A percentile compares a stretch with the other conserved stretches of the same genome.
Evolutionary conservation across 176 grass and related monocot genomes (phyloP).

Genomic region (Lolium rigidum): DNA sequence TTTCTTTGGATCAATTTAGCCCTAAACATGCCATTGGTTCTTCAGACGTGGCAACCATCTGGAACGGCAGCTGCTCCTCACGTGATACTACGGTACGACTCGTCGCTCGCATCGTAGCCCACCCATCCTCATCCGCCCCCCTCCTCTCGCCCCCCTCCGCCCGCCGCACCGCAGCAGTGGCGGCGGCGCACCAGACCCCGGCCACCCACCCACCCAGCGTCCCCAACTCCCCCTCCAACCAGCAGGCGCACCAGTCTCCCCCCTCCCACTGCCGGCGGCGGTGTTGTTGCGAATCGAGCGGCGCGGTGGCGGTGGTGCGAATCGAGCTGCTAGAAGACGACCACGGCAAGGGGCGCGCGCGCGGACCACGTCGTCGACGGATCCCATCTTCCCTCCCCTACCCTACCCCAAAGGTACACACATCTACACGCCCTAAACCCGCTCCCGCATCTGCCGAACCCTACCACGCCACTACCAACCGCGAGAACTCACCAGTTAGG

Average conservation of each 20-base stretch:
- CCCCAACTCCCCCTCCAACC: neutral
- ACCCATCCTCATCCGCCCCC: neutral
- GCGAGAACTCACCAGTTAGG: accelerated
- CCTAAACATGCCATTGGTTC: no score
- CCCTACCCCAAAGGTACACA: neutral
- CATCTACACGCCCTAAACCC: neutral
- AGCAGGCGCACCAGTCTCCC: neutral
- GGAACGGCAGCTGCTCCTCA: conserved; percentile 7
- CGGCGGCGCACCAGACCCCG: neutral
- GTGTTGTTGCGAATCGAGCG: conserved; percentile 2
- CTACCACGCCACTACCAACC: neutral
- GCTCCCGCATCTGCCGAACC: neutral
- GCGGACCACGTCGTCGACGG: neutral
- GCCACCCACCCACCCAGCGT: neutral
- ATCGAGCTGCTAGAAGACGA: no score
- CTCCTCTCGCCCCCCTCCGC: neutral
- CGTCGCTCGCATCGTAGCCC: neutral
- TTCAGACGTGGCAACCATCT: no score
- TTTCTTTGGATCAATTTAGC: no score
- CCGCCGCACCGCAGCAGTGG: neutral
- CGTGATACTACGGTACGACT: neutral
- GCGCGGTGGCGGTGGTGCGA: neutral
- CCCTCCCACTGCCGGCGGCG: neutral
- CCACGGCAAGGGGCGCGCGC: no score
- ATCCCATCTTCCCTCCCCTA: neutral